Conservation (phyloP, 768 basidiomycete genomes). For the Suillus luteus region DNA sequence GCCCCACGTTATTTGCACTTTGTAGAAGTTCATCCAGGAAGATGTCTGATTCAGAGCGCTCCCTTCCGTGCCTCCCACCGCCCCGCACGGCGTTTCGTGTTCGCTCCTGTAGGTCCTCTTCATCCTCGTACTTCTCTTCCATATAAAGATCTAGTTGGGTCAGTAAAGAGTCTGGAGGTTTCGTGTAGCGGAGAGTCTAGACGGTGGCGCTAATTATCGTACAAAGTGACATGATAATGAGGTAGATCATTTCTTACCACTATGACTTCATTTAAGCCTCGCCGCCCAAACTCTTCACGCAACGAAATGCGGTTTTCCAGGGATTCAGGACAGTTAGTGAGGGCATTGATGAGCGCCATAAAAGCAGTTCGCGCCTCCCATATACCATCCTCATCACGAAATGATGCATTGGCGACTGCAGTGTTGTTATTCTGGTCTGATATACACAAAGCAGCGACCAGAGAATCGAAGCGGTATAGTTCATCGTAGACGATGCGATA, state of each 20-base stretch:
- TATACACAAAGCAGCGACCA: constrained; percentile 64
- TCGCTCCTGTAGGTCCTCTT: constrained; percentile 78
- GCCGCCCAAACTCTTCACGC: constrained; percentile 78
- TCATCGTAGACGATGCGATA: constrained; percentile 73
- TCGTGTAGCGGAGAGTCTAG: constrained; percentile 73
- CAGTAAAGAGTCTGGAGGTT: constrained; percentile 77
- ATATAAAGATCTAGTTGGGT: constrained; percentile 80
- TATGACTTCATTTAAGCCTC: constrained; percentile 83
- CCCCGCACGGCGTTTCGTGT: constrained; percentile 41
- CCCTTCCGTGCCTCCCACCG: constrained; percentile 23
- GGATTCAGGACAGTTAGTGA: constrained; percentile 73
- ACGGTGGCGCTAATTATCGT: constrained; percentile 1
- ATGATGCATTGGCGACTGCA: constrained; percentile 34
- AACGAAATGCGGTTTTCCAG: constrained; percentile 79
- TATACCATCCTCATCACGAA: constrained; percentile 57
- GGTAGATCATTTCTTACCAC: constrained; percentile 55
- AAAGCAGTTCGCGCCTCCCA: constrained; percentile 83
- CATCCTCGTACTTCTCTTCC: constrained; percentile 90
- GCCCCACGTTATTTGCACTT: constrained; percentile 49
- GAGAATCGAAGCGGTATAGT: constrained; percentile 75
- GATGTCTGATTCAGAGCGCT: constrained; percentile 50
- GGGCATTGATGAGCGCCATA: constrained; percentile 78
- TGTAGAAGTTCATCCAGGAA: constrained; percentile 62
- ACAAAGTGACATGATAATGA: background rate
- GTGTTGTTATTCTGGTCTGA: constrained; percentile 45